Base-by-base conservation (phyloP, 805 yeast species). In the Spathaspora sp. region DNA sequence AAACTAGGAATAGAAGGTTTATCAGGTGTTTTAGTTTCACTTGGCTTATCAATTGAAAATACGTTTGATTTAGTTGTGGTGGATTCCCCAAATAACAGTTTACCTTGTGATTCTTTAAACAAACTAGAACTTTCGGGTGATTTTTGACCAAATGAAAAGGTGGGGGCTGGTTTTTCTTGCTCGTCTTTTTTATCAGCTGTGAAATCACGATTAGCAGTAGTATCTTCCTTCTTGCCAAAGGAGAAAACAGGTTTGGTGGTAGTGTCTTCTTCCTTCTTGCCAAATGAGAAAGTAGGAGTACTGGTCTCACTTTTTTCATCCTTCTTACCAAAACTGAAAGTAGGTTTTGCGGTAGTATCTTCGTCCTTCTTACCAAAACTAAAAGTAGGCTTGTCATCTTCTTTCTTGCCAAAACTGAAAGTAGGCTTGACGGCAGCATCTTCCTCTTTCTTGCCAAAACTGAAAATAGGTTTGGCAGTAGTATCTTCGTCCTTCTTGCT, bases 221-320 rank as follows among this genome's bases (percentile, higher is more conserved):
- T n/a, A 5, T 23, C 43, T 26, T 46, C 49, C 38, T 46, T 49
- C 23, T 38, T 28, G 8, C 59, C 65, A 50, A 60, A 57, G 16
- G 16, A 5, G 8, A 28, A 20, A 14, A 11, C 26, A 5, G 45
- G 28, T 31, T 40, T 23, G 14, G 40, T 14, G 5, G 47, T 14
- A 32, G 32, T 10, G 8, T 4, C 11, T 29, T 45, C 50, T 42
- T 49, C 48, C 17, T 43, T 43, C 29, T 40, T 38, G 5, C 48
- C 52, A 42, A 51, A 49, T 18, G 42, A 4, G 17, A 51, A 44
- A 18, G 45, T n/a, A n/a, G 50, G 48, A 2, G 51, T 44, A n/a
- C 35, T 32, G 49, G 50, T 19, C 39, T 19, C 12, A 44, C 49
- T 16, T 12, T 29, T 9, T 28, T 42, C n/a, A n/a, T 16, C 26